Evolutionary conservation across 768 basidiomycete species (phyloP), one percentile per base, ranked within the genome.

Genomic region (Aureoboletus auriporus): DNA sequence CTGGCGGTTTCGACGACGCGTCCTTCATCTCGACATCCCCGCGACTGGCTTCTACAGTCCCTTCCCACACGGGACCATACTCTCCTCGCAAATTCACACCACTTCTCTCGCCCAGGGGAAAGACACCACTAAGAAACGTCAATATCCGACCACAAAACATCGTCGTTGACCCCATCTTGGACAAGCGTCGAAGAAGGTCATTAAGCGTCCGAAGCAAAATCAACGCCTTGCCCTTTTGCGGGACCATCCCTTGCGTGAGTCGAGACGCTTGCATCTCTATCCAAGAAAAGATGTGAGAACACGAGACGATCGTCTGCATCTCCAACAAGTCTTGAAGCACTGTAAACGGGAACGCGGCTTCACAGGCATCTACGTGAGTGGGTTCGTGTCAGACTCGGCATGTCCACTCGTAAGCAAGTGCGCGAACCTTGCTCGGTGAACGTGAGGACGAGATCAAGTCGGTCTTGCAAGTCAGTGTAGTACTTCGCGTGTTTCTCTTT

Each of bases 31-130:
- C 70, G 7, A 64, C 66, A 23, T 69, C 66, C 12, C 61, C 59
- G 44, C 66, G 71, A 50, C 59, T 64, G 30, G 64, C 53, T 42
- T 73, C 72, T 44, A 71, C 71, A 14, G 83, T 80, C 12, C 82
- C 79, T 50, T 89, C 84, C 89, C 88, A 89, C 20, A 74, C 70
- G 9, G 88, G 82, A 0, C 90, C 83, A 63, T 86, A 91, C 68
- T 94, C 89, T 49, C 93, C 93, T 29, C 93, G 74, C 53, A 95
- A 68, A 66, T 96, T 96, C 30, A 95, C 93, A 29, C 93, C 91
- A 63, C 90, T 93, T 42, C 91, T 73, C 65, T 95, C 93, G 3
- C 89, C 88, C 8, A 96, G 67, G 6, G 90, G 88, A 62, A 93
- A 95, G 2, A 91, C 89, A 2, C 79, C 80, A 50, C 86, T 89